Percentiles rank a stretch among this genome's conserved stretches.
phyloP scores from a whole-genome alignment of 495 filamentous ascomycete species.

The Jackrogersella multiformis region DNA sequence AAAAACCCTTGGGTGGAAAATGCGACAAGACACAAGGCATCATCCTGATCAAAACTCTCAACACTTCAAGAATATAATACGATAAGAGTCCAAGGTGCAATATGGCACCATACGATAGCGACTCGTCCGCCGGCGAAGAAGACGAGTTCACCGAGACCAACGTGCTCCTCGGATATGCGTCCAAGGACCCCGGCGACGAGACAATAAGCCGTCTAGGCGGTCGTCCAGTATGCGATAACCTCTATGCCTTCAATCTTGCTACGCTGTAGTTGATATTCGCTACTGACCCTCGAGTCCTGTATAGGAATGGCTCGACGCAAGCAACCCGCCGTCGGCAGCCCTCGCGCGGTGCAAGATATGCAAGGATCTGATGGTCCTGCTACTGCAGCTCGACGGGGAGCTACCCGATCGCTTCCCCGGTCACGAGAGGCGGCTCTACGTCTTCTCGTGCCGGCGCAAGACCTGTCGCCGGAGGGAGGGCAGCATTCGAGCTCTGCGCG shows the following conservation, averaged over 20 bases:
- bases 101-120: constrained; percentile 88
- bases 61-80: not conserved
- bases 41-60: no score
- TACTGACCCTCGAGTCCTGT: no score
- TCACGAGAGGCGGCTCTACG: constrained; percentile 85
- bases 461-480: constrained; percentile 85
- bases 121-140: constrained; percentile 77
- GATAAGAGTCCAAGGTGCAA: constrained; percentile 19
- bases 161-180: constrained; percentile 90
- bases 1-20: constrained; percentile 27
- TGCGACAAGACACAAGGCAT: not conserved
- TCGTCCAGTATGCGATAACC: constrained; percentile 70
- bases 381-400: constrained; percentile 92
- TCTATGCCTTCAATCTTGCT: not conserved
- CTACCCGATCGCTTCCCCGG: constrained; percentile 84
- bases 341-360: constrained; percentile 90
- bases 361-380: constrained; percentile 80
- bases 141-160: constrained; percentile 83
- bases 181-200: constrained; percentile 82
- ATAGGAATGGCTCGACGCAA: constrained; percentile 82
- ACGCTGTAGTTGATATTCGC: no score
- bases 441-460: constrained; percentile 81
- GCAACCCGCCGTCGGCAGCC: constrained; percentile 74
- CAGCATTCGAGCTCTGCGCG: constrained; percentile 75
- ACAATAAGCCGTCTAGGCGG: constrained; percentile 90